A percentile compares a stretch with the other conserved stretches of the same genome.
These are phyloP conservation scores for Crithidia brevicula DNA, from an alignment of 208 protist genomes.

Conservation along the genomic window DNA sequence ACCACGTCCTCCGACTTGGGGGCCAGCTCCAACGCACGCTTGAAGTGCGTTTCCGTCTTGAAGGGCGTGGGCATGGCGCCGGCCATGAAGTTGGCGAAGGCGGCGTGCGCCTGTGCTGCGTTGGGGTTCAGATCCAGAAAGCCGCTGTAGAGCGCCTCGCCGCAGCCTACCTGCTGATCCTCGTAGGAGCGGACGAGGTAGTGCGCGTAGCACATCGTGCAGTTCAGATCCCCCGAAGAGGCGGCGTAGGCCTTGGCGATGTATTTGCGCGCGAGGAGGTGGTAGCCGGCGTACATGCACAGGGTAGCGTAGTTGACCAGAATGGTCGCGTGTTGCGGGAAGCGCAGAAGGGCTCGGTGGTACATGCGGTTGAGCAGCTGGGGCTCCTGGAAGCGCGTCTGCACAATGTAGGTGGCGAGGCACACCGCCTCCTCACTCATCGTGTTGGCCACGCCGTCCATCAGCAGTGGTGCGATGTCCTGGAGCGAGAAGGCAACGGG, in stretches of 20 bases:
- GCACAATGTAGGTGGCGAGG: conserved; percentile 67
- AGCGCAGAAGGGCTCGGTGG: conserved; percentile 55
- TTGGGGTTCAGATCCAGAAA: conserved; percentile 46
- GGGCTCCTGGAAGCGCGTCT: conserved; percentile 62
- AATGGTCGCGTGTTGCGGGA: conserved; percentile 58
- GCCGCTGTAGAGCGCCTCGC: conserved; percentile 56
- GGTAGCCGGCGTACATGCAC: conserved; percentile 60
- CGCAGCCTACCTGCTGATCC: conserved; percentile 39
- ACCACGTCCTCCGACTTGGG: conserved; percentile 48
- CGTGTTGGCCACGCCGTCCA: conserved; percentile 58
- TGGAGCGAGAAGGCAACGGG: conserved; percentile 6
- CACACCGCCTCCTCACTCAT: conserved; percentile 68
- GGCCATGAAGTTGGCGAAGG: conserved; percentile 79
- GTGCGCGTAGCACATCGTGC: conserved; percentile 76
- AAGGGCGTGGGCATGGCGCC: conserved; percentile 62
- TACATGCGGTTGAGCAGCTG: conserved; percentile 74
- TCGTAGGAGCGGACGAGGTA: conserved; percentile 58
- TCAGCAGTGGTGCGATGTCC: conserved; percentile 42
- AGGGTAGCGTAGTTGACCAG: conserved; percentile 85
- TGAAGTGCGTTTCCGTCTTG: conserved; percentile 57
- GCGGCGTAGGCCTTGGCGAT: conserved; percentile 65
- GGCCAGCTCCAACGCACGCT: conserved; percentile 57
- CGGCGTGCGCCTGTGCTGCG: conserved; percentile 35
- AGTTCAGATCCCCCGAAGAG: conserved; percentile 54
- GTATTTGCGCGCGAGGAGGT: conserved; percentile 68